phyloP scores from a whole-genome alignment of 2,329 filamentous ascomycete genomes.

The Colletotrichum shisoi region DNA sequence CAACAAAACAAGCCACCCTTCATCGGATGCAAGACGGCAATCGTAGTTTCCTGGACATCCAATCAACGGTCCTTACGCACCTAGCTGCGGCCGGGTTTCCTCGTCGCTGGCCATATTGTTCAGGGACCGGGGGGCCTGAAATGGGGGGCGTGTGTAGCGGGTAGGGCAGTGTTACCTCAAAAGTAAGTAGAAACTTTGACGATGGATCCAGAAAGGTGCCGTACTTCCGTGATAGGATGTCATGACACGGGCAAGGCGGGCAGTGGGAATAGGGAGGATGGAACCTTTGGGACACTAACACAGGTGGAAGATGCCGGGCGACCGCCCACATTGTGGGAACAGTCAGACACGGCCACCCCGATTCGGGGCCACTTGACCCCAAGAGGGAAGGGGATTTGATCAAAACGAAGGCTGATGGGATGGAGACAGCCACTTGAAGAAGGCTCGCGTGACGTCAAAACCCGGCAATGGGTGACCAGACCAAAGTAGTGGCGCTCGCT shows the following conservation, averaged over 20 bases:
- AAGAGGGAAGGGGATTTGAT: not conserved
- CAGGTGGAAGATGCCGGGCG: slow-evolving; percentile 23
- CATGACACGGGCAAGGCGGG: slow-evolving; percentile 21
- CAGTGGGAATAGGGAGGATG: not conserved
- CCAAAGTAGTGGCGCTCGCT: slow-evolving; percentile 21
- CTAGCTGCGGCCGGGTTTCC: slow-evolving; percentile 18
- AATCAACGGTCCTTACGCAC: slow-evolving; percentile 15
- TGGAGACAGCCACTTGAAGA: slow-evolving; percentile 3
- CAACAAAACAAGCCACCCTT: slow-evolving; percentile 13
- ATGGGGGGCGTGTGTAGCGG: slow-evolving; percentile 18
- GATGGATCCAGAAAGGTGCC: slow-evolving; percentile 30
- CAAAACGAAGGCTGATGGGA: not conserved
- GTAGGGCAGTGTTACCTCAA: slow-evolving; percentile 1
- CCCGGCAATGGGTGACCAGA: not conserved
- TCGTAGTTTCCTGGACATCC: not conserved
- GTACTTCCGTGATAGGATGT: slow-evolving; percentile 30
- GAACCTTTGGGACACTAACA: not conserved
- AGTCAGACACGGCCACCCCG: slow-evolving; percentile 27
- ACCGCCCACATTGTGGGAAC: slow-evolving; percentile 28
- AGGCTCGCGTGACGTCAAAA: slow-evolving; percentile 30
- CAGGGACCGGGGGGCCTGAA: slow-evolving; percentile 13
- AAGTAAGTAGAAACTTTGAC: slow-evolving; percentile 26
- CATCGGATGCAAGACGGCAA: slow-evolving; percentile 32
- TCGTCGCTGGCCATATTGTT: not conserved
- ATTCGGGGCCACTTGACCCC: slow-evolving; percentile 1